Percentiles rank a stretch among this genome's conserved stretches.
phyloP scores from a whole-genome alignment of 495 filamentous ascomycete genomes.

The Penicillium angulare region DNA sequence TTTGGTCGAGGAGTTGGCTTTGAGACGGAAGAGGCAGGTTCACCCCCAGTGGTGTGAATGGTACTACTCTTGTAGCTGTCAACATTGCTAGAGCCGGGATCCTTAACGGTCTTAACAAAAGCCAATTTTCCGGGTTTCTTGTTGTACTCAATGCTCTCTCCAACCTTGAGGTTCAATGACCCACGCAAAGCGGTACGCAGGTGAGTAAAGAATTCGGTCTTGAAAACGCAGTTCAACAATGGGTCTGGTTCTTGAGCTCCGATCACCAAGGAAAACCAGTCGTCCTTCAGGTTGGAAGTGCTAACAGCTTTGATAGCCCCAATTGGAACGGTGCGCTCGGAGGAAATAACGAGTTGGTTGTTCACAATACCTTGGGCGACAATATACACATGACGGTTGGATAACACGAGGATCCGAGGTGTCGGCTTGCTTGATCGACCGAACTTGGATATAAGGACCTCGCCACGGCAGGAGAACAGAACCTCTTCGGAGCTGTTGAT shows the following conservation, averaged over 20 bases:
- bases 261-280: constrained; percentile 93
- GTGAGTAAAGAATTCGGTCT: constrained; percentile 96
- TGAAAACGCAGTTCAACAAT: constrained; percentile 86
- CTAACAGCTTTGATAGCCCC: constrained; percentile 85
- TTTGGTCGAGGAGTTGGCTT: constrained; percentile 82
- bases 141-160: constrained; percentile 83
- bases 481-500: constrained; percentile 66
- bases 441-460: constrained; percentile 87
- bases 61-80: constrained; percentile 93
- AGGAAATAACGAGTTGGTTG: constrained; percentile 71
- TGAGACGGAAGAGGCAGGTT: constrained; percentile 79
- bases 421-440: constrained; percentile 92
- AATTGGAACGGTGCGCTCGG: constrained; percentile 78
- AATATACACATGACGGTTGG: constrained; percentile 81
- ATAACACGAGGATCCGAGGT: constrained; percentile 83
- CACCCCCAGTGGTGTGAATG: constrained; percentile 82
- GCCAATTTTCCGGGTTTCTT: constrained; percentile 97
- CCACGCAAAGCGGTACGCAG: constrained; percentile 73
- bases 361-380: constrained; percentile 81
- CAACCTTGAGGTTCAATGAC: constrained; percentile 77
- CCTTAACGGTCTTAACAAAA: constrained; percentile 83
- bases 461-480: constrained; percentile 86
- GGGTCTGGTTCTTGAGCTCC: constrained; percentile 93
- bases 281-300: constrained; percentile 77
- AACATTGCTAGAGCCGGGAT: constrained; percentile 63